Evolutionary conservation across 495 filamentous ascomycete genomes (phyloP), one percentile per base, ranked within the genome.

Genomic region (Elaphomyces granulatus): DNA sequence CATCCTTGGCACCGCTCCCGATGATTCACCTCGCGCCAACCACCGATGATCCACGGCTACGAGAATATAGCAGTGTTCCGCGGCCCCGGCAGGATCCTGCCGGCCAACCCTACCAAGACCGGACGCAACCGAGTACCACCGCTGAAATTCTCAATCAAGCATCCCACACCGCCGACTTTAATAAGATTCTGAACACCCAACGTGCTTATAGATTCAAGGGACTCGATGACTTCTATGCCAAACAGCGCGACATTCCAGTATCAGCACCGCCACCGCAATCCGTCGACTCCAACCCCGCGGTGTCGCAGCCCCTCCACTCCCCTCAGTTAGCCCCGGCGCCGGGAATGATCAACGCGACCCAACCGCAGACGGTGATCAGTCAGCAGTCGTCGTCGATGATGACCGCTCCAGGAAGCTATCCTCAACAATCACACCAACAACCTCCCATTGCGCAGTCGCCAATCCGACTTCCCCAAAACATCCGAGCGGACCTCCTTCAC

Each of bases 91-190:
- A 96, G 53, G 90, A 96, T 53, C 72, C 94, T 42, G 77, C 83
- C 2, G 92, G 90, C 15, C 78, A 80, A 17, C 71, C 87, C 2
- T 98, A 94, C 57, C 80, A 86, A 55, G 92, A 96, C 55, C 74
- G 83, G 35, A 81, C 76, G 9, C 81, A 87, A 55, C 64, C 82
- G 12, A 88, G 77, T 47, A 71, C 81, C n/a, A 67, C 78, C 3
- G 60, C 74, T n/a, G 88, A 95, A 46, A 77, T 96, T 41, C 64
- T 92, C 43, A 83, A 82, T 37, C 87, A 96, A 51, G 87, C 87
- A 20, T 72, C 81, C 20, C 84, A 90, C 31, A 78, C 87, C 3
- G 82, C 85, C 21, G 87, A 96, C 50, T 93, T 77, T 64, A 96
- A 93, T 59, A 87, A 87, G 49, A 63, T 67, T 20, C 63, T 96